Conservation (phyloP, 306 rosid genomes). For the Lotus japonicus region DNA sequence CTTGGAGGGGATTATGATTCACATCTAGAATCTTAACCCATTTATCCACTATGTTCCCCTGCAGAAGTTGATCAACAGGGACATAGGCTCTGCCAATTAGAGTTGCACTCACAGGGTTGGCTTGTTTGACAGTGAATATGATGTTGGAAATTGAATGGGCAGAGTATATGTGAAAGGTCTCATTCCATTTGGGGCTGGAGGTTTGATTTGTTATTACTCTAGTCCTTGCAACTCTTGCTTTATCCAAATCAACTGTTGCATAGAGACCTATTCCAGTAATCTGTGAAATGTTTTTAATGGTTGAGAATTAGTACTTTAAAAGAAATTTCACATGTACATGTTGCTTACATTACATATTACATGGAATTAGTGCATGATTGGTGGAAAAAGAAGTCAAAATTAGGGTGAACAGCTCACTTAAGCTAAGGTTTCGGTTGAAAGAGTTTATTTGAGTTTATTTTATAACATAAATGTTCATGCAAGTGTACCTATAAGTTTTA, state of each 20-base stretch:
- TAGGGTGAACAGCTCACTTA: too few relatives aligned
- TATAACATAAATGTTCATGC: too few relatives aligned
- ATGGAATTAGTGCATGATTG: too few relatives aligned
- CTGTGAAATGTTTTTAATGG: conserved; percentile 20
- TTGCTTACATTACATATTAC: too few relatives aligned
- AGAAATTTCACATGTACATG: not conserved
- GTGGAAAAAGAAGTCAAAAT: too few relatives aligned
- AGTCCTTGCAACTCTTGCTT: conserved; percentile 56
- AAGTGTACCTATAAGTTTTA: too few relatives aligned
- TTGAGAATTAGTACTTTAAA: not conserved
- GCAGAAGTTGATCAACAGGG: conserved; percentile 39
- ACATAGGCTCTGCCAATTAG: conserved; percentile 78
- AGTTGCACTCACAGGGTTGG: conserved; percentile 55
- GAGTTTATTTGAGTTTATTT: too few relatives aligned
- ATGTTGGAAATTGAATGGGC: conserved; percentile 59
- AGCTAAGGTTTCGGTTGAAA: too few relatives aligned
- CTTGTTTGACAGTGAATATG: conserved; percentile 63
- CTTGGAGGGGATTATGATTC: conserved; percentile 27
- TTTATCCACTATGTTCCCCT: conserved; percentile 26
- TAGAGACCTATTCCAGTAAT: conserved; percentile 40
- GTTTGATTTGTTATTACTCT: conserved; percentile 28
- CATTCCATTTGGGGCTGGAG: conserved; percentile 46
- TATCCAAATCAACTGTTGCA: conserved; percentile 77
- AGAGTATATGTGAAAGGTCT: conserved; percentile 54
- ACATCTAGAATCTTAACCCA: conserved; percentile 52